phyloP scores from a whole-genome alignment of 2,329 filamentous ascomycete genomes.

The Elsinoe ampelina region DNA sequence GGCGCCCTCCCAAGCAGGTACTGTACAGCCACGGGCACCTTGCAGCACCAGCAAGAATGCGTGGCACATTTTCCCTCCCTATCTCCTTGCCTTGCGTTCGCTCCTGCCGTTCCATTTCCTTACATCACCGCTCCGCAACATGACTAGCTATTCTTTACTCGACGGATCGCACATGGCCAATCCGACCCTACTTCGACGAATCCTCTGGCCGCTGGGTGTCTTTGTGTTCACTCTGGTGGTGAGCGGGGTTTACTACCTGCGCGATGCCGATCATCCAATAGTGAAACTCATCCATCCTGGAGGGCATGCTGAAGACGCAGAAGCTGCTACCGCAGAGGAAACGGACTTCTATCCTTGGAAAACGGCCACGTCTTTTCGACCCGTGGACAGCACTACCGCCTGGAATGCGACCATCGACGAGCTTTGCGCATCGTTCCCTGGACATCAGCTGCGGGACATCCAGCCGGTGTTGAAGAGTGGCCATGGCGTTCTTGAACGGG shows the following conservation, averaged over 20 bases:
- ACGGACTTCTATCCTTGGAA: slow-evolving; percentile 19
- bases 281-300: neutral
- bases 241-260: neutral
- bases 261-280: neutral
- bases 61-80: too few species aligned
- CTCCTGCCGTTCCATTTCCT: neutral
- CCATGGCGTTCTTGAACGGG: slow-evolving; percentile 35
- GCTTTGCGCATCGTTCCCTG: slow-evolving; percentile 34
- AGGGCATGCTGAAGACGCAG: neutral
- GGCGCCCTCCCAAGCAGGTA: too few species aligned
- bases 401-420: slow-evolving; percentile 18
- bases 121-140: neutral
- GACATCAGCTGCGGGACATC: slow-evolving; percentile 32
- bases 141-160: neutral
- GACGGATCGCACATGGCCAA: neutral
- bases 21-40: too few species aligned
- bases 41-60: too few species aligned
- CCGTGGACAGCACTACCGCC: slow-evolving; percentile 13
- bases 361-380: slow-evolving; percentile 17
- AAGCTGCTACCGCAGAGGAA: too few species aligned
- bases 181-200: neutral
- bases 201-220: neutral
- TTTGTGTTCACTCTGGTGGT: neutral
- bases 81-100: too few species aligned
- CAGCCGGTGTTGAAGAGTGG: slow-evolving; percentile 44